Base-by-base conservation (phyloP, 2,329 filamentous ascomycete genomes). In the Penicillium sp. region DNA sequence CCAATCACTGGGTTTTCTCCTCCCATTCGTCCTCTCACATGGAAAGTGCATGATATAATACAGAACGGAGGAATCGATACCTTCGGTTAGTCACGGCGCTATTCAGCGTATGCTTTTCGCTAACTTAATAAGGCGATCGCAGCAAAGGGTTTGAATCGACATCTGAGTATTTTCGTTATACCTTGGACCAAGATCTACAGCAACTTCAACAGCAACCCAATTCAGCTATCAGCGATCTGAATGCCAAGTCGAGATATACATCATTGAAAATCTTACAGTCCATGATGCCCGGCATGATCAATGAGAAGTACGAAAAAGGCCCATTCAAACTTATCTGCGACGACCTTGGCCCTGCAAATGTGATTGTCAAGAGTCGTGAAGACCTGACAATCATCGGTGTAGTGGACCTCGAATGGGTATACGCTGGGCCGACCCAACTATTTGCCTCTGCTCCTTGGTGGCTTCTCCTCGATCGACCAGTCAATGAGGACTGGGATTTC, bases 291-390 rank as follows among this genome's bases (percentile, higher is more conserved):
- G 48, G 55, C 30, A 51, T 55, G 8, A 38, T 59, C 36, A 29
- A 57, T 28, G 3, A 34, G 10, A 42, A 47, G 16, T 57, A 57
- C 43, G 48, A 64, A 39, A 39, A 30, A 36, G 29, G 48, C 47
- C 53, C 52, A 17, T 65, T 66, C 27, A 65, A 66, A 32, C 44
- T 66, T 9, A 59, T 65, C 42, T 64, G 61, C 32, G 57, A 65
- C 29, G 62, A 66, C 42, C 51, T 66, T 22, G 54, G 60, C 41
- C 41, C 60, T 10, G 57, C 58, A 22, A 67, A 67, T 48, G 25
- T 67, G 32, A 63, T 66, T 42, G 55, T 67, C n/a, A 52, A 51
- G 38, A 47, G 56, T 30, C 53, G 20, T 12, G 50, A 60, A 42
- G 60, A 65, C 23, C 54, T 65, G 14, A 62, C 54, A 12, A 39